Evolutionary conservation across 1,139 yeast species (phyloP).

Genomic region (Suhomyces taliae): DNA sequence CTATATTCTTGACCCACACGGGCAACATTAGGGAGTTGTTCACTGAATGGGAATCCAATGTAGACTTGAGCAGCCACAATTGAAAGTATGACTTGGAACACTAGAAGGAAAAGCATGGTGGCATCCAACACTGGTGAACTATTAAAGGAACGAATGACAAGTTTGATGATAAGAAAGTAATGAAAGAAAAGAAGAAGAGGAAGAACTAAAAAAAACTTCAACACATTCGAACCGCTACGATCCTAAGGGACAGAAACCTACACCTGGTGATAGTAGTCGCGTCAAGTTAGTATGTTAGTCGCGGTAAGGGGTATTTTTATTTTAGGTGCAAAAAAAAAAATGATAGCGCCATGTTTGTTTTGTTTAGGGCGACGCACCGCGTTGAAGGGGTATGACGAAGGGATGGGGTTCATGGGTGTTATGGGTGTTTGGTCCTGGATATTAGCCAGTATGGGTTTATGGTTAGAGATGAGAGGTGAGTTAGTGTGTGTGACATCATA

Average conservation of each 20-base stretch:
- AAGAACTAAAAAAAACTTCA: background rate
- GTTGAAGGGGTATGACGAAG: background rate
- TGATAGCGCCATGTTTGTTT: background rate
- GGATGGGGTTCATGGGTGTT: background rate
- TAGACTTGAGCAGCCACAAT: slow-evolving; percentile 31
- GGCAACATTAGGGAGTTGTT: slow-evolving; percentile 88
- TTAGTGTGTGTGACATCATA: too few species aligned
- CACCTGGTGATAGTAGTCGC: background rate
- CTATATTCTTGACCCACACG: slow-evolving; percentile 60
- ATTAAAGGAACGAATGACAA: background rate
- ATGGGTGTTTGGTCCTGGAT: too few species aligned
- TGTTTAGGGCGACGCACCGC: background rate
- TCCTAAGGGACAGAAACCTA: too few species aligned
- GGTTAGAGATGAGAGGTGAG: too few species aligned
- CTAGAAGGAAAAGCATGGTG: slow-evolving; percentile 12
- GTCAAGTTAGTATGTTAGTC: background rate
- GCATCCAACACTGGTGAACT: background rate
- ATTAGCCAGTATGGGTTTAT: too few species aligned
- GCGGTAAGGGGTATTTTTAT: background rate
- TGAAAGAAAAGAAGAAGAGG: background rate
- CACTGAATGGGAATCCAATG: slow-evolving; percentile 75
- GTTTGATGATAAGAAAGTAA: background rate
- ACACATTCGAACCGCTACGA: too few species aligned
- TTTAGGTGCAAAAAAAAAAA: background rate
- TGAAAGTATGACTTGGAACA: slow-evolving; percentile 13